These are phyloP conservation scores for Globisporangium takayamanum DNA, from an alignment of 352 stramenopile species.

Conservation along the genomic window DNA sequence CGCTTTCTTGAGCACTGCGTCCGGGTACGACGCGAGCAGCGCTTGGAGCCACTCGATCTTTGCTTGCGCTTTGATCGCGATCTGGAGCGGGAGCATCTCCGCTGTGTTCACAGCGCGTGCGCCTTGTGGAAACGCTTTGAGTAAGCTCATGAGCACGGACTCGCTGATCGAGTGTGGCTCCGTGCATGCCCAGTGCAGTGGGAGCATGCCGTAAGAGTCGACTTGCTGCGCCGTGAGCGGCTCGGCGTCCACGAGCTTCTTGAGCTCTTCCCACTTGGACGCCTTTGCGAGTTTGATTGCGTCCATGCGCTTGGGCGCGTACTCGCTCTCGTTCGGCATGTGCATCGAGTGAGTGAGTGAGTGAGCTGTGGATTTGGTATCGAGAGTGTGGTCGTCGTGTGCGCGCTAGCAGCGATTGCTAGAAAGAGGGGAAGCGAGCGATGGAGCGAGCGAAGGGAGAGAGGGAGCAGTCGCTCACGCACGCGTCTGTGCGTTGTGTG, in stretches of 20 bases:
- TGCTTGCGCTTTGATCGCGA: constrained; percentile 82
- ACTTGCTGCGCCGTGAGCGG: constrained; percentile 59
- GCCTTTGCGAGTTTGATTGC: constrained; percentile 81
- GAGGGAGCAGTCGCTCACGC: not conserved
- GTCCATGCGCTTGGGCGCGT: constrained; percentile 61
- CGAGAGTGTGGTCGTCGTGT: not conserved
- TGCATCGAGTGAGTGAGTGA: not conserved
- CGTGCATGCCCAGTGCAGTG: constrained; percentile 84
- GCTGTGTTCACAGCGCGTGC: constrained; percentile 66
- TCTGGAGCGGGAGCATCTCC: constrained; percentile 83
- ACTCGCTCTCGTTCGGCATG: constrained; percentile 14
- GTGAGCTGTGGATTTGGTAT: not conserved
- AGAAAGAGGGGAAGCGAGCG: not conserved
- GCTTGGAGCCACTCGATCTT: constrained; percentile 86
- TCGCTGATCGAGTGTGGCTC: constrained; percentile 74
- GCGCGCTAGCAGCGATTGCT: not conserved
- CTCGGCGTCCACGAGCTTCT: constrained; percentile 65
- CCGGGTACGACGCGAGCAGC: constrained; percentile 72
- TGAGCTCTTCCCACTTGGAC: constrained; percentile 76
- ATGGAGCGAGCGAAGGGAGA: not conserved
- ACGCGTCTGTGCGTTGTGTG: no score
- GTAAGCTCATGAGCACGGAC: constrained; percentile 59
- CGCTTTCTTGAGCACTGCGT: constrained; percentile 73
- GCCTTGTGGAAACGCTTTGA: constrained; percentile 73
- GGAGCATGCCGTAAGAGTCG: constrained; percentile 85